phyloP scores from a whole-genome alignment of 2,329 filamentous ascomycete genomes.

The Penicillium thymicola region DNA sequence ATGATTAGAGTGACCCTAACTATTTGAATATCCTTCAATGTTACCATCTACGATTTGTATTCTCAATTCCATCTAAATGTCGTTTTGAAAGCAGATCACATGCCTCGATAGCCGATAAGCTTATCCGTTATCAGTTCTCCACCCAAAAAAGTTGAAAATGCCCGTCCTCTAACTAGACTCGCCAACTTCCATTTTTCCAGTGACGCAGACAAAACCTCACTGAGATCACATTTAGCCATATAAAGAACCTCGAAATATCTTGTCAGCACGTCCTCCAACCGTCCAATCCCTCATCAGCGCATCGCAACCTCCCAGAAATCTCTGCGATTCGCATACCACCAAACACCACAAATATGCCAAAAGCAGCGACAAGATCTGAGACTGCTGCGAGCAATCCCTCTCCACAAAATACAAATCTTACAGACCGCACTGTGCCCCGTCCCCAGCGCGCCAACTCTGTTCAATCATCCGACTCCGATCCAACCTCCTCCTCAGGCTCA shows the following conservation, averaged over 20 bases:
- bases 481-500: slow-evolving; percentile 26
- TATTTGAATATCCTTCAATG: background rate
- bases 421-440: slow-evolving; percentile 1
- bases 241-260: background rate
- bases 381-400: background rate
- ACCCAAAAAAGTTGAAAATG: slow-evolving; percentile 25
- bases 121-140: slow-evolving; percentile 25
- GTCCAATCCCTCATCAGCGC: too few species aligned
- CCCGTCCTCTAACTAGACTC: slow-evolving; percentile 7
- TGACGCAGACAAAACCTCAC: background rate
- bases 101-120: slow-evolving; percentile 6
- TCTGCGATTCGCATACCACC: background rate
- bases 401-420: slow-evolving; percentile 2
- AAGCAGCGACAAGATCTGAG: background rate
- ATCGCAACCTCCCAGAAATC: background rate
- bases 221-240: background rate
- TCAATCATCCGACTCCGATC: slow-evolving; percentile 22
- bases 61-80: background rate
- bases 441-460: background rate
- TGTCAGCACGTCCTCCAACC: background rate
- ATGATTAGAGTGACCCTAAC: slow-evolving; percentile 9
- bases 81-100: background rate
- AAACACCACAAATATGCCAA: background rate
- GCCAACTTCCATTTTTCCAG: background rate
- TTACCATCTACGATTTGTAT: background rate